These are phyloP conservation scores for Phaeosphaeriaceae sp. DNA, from an alignment of 2,329 filamentous ascomycete species.

Conservation along the genomic window DNA sequence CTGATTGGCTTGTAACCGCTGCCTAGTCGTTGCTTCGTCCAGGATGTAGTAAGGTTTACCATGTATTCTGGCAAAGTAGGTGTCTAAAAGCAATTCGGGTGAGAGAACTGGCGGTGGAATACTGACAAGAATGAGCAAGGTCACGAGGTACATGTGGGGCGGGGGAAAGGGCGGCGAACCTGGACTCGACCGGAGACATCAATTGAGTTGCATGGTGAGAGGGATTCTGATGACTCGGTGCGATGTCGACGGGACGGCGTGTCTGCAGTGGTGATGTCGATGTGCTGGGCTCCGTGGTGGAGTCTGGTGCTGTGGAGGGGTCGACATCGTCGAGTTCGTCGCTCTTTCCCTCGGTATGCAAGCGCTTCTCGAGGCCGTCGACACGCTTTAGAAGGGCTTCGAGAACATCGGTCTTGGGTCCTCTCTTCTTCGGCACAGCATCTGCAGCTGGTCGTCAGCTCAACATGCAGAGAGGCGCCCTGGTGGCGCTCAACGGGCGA, in stretches of 20 bases:
- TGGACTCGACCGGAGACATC: constrained; percentile 49
- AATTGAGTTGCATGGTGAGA: constrained; percentile 39
- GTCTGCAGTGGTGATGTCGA: constrained; percentile 26
- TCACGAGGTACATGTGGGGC: constrained; percentile 12
- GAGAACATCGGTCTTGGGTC: constrained; percentile 87
- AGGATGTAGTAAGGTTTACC: constrained; percentile 84
- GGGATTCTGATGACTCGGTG: constrained; percentile 28
- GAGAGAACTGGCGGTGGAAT: constrained; percentile 57
- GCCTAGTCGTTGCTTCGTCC: constrained; percentile 77
- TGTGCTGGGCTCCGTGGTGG: constrained; percentile 23
- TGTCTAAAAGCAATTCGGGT: constrained; percentile 73
- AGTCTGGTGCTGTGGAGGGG: constrained; percentile 31
- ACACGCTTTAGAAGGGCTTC: constrained; percentile 86
- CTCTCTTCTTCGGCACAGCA: constrained; percentile 87
- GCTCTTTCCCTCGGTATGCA: constrained; percentile 66
- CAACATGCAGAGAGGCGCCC: constrained; percentile 5
- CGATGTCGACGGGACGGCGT: constrained; percentile 35
- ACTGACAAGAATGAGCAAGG: constrained; percentile 31
- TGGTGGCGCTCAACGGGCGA: constrained; percentile 11
- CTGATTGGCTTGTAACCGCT: constrained; percentile 74
- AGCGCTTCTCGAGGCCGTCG: constrained; percentile 80
- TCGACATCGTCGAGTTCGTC: constrained; percentile 45
- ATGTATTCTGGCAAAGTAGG: constrained; percentile 81
- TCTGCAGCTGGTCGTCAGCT: constrained; percentile 60
- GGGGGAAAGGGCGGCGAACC: constrained; percentile 27